Evolutionary conservation across 352 stramenopile species (phyloP).

Genomic region (Globisporangium ultimum): DNA sequence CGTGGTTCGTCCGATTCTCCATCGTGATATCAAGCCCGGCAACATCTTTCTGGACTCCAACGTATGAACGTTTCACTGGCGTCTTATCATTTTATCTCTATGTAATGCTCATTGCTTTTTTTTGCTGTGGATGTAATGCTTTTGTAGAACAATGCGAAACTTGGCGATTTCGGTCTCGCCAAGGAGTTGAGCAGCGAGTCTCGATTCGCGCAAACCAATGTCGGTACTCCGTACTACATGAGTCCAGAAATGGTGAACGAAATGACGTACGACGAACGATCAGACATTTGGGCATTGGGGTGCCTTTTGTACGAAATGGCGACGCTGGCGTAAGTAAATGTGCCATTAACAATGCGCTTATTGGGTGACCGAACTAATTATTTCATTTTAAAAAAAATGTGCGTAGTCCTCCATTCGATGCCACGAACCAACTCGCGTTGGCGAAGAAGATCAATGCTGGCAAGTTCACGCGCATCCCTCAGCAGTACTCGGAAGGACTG

Average conservation of each 20-base stretch:
- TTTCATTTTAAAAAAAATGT: neutral
- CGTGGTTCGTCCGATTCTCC: conserved; percentile 77
- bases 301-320: conserved; percentile 92
- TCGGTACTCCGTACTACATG: conserved; percentile 94
- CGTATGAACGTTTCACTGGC: conserved; percentile 29
- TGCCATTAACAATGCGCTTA: neutral
- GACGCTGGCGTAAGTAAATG: conserved; percentile 57
- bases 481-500: conserved; percentile 88
- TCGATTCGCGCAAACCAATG: conserved; percentile 89
- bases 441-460: conserved; percentile 93
- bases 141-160: conserved; percentile 86
- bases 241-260: conserved; percentile 91
- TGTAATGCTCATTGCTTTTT: conserved; percentile 5
- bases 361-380: neutral
- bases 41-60: conserved; percentile 92
- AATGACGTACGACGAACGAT: conserved; percentile 91
- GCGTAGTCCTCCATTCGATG: conserved; percentile 88
- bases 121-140: too few species aligned
- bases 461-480: conserved; percentile 89
- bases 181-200: conserved; percentile 90
- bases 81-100: conserved; percentile 5
- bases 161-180: conserved; percentile 89
- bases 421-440: conserved; percentile 89
- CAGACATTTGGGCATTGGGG: conserved; percentile 89
- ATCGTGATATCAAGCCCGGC: conserved; percentile 91